Conservation (phyloP, 495 filamentous ascomycete genomes). For the Tuber calosporum region DNA sequence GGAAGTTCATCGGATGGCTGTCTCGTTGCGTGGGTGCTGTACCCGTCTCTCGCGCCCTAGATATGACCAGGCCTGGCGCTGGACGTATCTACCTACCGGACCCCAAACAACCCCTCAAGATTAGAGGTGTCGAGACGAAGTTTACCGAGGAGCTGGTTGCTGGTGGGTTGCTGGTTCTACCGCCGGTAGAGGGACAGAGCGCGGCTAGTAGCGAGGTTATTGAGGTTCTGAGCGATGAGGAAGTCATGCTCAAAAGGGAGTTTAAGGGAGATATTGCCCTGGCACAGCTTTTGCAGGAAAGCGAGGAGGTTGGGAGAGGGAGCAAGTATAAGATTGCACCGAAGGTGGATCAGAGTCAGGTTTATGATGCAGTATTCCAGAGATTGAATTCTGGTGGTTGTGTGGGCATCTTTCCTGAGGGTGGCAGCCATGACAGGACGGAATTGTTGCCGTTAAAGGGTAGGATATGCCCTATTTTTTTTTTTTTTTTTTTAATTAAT, state of each 20-base stretch:
- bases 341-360: conserved; percentile 86
- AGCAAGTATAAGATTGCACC: conserved; percentile 80
- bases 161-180: conserved; percentile 79
- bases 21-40: conserved; percentile 75
- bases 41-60: conserved; percentile 81
- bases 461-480: conserved; percentile 39
- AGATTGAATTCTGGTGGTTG: conserved; percentile 74
- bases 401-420: conserved; percentile 95
- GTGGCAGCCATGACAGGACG: conserved; percentile 92
- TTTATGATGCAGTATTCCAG: conserved; percentile 88
- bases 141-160: conserved; percentile 68
- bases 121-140: conserved; percentile 78
- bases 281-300: conserved; percentile 69
- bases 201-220: conserved; percentile 69
- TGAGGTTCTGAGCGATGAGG: conserved; percentile 70
- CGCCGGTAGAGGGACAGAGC: conserved; percentile 67
- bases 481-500: neutral
- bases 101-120: conserved; percentile 71
- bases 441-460: conserved; percentile 88
- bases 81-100: conserved; percentile 90
- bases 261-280: conserved; percentile 65
- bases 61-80: conserved; percentile 67
- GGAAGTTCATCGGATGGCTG: conserved; percentile 76
- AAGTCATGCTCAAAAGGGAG: conserved; percentile 76
- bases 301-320: conserved; percentile 65